phyloP scores from a whole-genome alignment of 768 basidiomycete genomes.

The Mycena chlorophos region DNA sequence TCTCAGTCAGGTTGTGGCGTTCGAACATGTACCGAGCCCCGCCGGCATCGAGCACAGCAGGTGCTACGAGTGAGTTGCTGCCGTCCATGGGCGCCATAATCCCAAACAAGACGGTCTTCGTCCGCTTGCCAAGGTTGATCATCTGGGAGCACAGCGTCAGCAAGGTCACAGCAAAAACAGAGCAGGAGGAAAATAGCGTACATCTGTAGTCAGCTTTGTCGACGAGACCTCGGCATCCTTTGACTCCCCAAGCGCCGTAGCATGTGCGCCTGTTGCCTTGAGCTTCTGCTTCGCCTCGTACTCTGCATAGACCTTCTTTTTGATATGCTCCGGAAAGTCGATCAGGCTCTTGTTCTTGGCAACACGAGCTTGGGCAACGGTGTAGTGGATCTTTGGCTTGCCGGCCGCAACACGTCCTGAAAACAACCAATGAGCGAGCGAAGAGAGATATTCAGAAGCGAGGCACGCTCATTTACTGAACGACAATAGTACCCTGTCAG shows the following conservation, averaged over 20 bases:
- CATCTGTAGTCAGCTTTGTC: background rate
- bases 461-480: background rate
- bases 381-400: background rate
- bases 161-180: background rate
- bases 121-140: background rate
- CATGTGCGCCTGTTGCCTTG: background rate
- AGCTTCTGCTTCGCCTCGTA: background rate
- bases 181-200: background rate
- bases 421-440: background rate
- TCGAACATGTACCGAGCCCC: background rate
- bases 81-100: background rate
- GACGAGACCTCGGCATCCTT: background rate
- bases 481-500: background rate
- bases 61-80: background rate
- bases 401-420: background rate
- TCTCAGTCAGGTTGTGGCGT: background rate
- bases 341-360: background rate
- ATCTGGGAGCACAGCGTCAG: background rate
- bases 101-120: background rate
- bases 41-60: background rate
- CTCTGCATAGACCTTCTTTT: background rate
- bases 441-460: background rate
- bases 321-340: background rate
- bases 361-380: background rate
- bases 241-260: background rate